Evolutionary conservation across 1,284 basidiomycete species (phyloP).

Genomic region (Sanghuangporus sanghuang): DNA sequence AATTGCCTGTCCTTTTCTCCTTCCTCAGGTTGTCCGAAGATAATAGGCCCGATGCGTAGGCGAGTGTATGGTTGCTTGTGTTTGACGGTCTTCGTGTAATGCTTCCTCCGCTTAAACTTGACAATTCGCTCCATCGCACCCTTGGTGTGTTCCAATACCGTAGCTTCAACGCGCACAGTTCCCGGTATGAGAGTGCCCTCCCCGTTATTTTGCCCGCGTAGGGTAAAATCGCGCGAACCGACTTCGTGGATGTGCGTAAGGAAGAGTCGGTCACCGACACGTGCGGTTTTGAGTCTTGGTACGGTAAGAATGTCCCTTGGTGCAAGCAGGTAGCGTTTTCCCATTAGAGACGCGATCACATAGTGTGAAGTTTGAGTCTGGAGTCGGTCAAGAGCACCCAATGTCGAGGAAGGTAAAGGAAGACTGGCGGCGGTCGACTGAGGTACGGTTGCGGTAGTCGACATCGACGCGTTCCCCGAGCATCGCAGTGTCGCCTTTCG

Average conservation of each 20-base stretch:
- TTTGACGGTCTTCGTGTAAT: conserved; percentile 77
- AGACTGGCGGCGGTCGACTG: background rate
- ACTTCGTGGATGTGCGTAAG: conserved; percentile 91
- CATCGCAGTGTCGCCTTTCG: background rate
- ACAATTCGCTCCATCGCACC: conserved; percentile 85
- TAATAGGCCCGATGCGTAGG: conserved; percentile 75
- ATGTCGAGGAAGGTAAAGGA: conserved; percentile 20
- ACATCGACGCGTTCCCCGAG: background rate
- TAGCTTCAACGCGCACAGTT: conserved; percentile 74
- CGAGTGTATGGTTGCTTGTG: conserved; percentile 95
- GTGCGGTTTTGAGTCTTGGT: conserved; percentile 77
- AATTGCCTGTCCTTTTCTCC: background rate
- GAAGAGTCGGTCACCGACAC: conserved; percentile 79
- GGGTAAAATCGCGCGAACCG: conserved; percentile 92
- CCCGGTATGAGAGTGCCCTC: conserved; percentile 42
- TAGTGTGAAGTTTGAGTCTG: conserved; percentile 84
- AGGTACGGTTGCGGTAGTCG: background rate
- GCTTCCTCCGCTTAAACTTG: conserved; percentile 98
- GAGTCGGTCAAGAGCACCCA: conserved; percentile 60
- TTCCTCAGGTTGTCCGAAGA: conserved; percentile 24
- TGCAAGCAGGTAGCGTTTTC: conserved; percentile 84
- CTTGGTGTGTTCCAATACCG: conserved; percentile 95
- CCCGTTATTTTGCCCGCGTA: conserved; percentile 59
- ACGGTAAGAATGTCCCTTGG: conserved; percentile 90
- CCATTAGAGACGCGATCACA: conserved; percentile 84